These are phyloP conservation scores for Mycosphaerelloides madeirae DNA, from an alignment of 2,329 filamentous ascomycete genomes.

Conservation along the genomic window DNA sequence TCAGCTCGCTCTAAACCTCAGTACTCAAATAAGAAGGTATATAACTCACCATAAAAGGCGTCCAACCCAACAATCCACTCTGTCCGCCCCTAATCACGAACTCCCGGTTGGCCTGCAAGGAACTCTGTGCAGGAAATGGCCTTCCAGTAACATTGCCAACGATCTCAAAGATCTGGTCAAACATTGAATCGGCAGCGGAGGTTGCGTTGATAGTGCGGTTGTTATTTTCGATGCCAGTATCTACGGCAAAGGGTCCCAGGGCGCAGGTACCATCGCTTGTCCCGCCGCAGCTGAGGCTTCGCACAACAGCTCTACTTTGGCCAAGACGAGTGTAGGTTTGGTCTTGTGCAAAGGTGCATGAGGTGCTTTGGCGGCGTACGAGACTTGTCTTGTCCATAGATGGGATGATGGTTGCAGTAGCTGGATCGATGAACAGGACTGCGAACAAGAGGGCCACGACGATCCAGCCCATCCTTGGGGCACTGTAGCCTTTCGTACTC, in stretches of 20 bases:
- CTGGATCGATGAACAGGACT: constrained; percentile 4
- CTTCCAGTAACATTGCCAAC: constrained; percentile 4
- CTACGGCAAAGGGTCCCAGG: constrained; percentile 1
- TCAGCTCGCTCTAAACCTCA: not conserved
- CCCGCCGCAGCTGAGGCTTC: not conserved
- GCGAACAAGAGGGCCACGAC: constrained; percentile 3
- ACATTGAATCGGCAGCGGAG: constrained; percentile 6
- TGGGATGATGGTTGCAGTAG: constrained; percentile 7
- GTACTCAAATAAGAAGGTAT: not conserved
- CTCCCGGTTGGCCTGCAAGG: constrained; percentile 2
- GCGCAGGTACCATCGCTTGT: not conserved
- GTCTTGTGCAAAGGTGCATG: constrained; percentile 6
- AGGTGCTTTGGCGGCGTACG: constrained; percentile 4
- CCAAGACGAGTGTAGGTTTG: constrained; percentile 4
- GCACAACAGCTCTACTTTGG: not conserved
- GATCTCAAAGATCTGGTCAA: constrained; percentile 13
- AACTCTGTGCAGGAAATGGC: constrained; percentile 13
- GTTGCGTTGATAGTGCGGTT: constrained; percentile 6
- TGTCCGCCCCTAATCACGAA: not conserved
- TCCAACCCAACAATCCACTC: constrained; percentile 1
- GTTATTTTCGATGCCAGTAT: constrained; percentile 7
- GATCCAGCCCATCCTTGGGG: constrained; percentile 6
- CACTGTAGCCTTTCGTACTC: not conserved
- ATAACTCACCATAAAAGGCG: constrained; percentile 3
- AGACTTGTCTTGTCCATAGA: constrained; percentile 7